phyloP scores from a whole-genome alignment of 2,329 filamentous ascomycete genomes.

The Drechmeria coniospora region DNA sequence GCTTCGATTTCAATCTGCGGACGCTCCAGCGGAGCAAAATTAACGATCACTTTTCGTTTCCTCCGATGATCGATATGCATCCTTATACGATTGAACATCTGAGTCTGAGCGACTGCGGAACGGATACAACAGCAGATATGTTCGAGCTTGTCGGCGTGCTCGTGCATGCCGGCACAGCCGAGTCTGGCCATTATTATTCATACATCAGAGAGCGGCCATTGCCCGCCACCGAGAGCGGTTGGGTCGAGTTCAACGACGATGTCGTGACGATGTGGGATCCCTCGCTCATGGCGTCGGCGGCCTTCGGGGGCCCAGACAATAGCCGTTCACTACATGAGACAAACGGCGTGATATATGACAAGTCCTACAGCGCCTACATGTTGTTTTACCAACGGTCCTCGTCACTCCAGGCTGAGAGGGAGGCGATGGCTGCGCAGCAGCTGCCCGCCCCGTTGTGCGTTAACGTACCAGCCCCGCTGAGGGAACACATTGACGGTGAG shows the following conservation, averaged over 20 bases:
- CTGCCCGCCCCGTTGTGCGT: constrained; percentile 24
- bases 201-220: constrained; percentile 71
- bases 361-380: constrained; percentile 88
- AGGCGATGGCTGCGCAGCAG: constrained; percentile 20
- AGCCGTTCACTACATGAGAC: constrained; percentile 28
- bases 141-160: constrained; percentile 94
- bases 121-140: constrained; percentile 47
- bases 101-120: constrained; percentile 50
- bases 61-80: constrained; percentile 66
- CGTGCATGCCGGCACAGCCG: constrained; percentile 82
- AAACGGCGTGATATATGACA: constrained; percentile 38
- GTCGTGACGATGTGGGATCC: constrained; percentile 63
- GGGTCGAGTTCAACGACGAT: constrained; percentile 95
- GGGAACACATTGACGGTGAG: constrained; percentile 49
- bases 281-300: constrained; percentile 53
- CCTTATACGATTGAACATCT: constrained; percentile 82
- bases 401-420: constrained; percentile 39
- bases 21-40: constrained; percentile 78
- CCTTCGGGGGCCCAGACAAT: constrained; percentile 63
- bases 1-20: constrained; percentile 67
- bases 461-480: constrained; percentile 26
- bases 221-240: constrained; percentile 32
- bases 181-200: constrained; percentile 95
- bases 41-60: constrained; percentile 89
- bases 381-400: constrained; percentile 83